phyloP scores from a whole-genome alignment of 2,329 filamentous ascomycete genomes.

The Sphaerulina vaccinii region DNA sequence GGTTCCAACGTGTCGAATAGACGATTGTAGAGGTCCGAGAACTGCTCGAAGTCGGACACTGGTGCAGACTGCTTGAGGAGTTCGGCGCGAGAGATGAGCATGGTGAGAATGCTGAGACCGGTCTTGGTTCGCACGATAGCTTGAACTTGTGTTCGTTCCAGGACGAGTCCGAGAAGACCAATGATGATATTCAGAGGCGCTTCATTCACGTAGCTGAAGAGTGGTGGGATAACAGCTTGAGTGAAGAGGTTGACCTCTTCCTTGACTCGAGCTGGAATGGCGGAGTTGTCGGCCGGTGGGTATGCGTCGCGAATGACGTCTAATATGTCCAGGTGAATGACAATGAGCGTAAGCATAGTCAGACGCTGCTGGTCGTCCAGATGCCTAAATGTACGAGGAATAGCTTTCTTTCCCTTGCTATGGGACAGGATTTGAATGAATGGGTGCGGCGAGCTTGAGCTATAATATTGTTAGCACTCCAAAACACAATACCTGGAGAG shows the following conservation, averaged over 20 bases:
- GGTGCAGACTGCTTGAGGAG: slow-evolving; percentile 74
- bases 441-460: slow-evolving; percentile 70
- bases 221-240: slow-evolving; percentile 79
- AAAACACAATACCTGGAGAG: not conserved
- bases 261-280: slow-evolving; percentile 72
- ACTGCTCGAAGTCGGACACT: slow-evolving; percentile 73
- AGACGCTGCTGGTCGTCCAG: slow-evolving; percentile 90
- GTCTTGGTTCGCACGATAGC: slow-evolving; percentile 83
- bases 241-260: slow-evolving; percentile 93
- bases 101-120: slow-evolving; percentile 84
- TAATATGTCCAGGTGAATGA: slow-evolving; percentile 86
- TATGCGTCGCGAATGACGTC: slow-evolving; percentile 84
- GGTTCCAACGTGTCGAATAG: slow-evolving; percentile 88
- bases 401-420: slow-evolving; percentile 92
- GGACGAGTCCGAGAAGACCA: slow-evolving; percentile 80
- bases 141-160: slow-evolving; percentile 77
- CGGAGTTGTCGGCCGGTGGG: slow-evolving; percentile 66
- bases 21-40: slow-evolving; percentile 77
- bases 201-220: slow-evolving; percentile 88
- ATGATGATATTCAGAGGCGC: slow-evolving; percentile 88
- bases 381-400: slow-evolving; percentile 91
- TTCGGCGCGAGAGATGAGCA: slow-evolving; percentile 90
- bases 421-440: slow-evolving; percentile 96
- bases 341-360: slow-evolving; percentile 92
- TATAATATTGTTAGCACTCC: slow-evolving; percentile 38